A percentile compares a stretch with the other conserved stretches of the same genome.
Conservation (phyloP, 148 eudicot genomes). For the Camellia granthamiana region DNA sequence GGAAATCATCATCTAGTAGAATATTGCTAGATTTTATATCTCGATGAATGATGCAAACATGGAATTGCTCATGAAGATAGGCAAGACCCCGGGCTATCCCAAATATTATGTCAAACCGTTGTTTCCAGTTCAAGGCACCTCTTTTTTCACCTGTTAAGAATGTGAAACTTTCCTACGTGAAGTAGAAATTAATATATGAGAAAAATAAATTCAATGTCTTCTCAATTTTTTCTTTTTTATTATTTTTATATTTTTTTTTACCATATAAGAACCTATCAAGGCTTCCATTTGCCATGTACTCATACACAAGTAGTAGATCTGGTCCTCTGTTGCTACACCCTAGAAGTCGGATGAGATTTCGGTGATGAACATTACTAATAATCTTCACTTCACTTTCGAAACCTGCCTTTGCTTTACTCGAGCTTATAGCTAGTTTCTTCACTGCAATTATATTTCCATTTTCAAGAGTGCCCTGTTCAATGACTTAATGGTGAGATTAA, state of each 20-base stretch:
- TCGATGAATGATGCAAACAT: slow-evolving; percentile 41
- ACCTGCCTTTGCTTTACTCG: slow-evolving; percentile 33
- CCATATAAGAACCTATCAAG: slow-evolving; percentile 44
- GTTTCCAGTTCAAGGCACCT: slow-evolving; percentile 40
- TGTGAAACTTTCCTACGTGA: not conserved
- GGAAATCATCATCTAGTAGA: slow-evolving; percentile 35
- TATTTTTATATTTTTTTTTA: not conserved
- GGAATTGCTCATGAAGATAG: slow-evolving; percentile 45
- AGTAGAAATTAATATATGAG: not conserved
- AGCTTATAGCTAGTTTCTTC: slow-evolving; percentile 30
- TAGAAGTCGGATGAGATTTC: slow-evolving; percentile 42
- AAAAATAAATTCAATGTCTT: not conserved
- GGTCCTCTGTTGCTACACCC: slow-evolving; percentile 43
- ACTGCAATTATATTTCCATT: slow-evolving; percentile 46
- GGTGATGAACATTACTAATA: slow-evolving; percentile 46
- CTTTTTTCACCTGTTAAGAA: slow-evolving; percentile 29
- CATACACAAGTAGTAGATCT: slow-evolving; percentile 41
- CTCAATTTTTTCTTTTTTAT: too few relatives aligned
- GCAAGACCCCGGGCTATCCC: slow-evolving; percentile 49
- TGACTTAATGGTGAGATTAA: too few relatives aligned
- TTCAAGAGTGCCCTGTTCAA: slow-evolving; percentile 35
- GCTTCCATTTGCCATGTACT: slow-evolving; percentile 49
- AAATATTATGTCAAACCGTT: slow-evolving; percentile 36
- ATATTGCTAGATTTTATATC: slow-evolving; percentile 49
- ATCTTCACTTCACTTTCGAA: slow-evolving; percentile 51